Conservation (phyloP, 108 stramenopile genomes). For the Fragilaria radians region DNA sequence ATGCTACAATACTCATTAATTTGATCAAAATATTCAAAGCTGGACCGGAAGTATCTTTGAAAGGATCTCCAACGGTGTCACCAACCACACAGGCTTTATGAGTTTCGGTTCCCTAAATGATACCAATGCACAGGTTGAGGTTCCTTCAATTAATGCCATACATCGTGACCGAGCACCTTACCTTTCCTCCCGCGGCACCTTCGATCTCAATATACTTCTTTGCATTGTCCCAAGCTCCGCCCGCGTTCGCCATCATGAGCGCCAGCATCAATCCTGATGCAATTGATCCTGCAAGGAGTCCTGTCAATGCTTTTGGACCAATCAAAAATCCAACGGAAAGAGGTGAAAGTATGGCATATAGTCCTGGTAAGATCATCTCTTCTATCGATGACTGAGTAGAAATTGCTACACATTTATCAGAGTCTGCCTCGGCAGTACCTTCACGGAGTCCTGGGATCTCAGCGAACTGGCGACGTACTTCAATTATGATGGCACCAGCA, state of each 20-base stretch:
- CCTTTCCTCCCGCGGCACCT: conserved; percentile 28
- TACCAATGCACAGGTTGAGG: too few relatives aligned
- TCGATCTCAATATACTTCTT: conserved; percentile 94
- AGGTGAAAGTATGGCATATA: conserved; percentile 65
- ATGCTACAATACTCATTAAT: conserved; percentile 83
- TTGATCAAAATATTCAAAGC: conserved; percentile 91
- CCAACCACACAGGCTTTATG: conserved; percentile 95
- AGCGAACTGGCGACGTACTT: conserved; percentile 90
- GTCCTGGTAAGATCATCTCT: conserved; percentile 78
- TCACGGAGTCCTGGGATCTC: conserved; percentile 68
- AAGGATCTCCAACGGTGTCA: conserved; percentile 93
- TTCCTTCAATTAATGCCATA: too few relatives aligned
- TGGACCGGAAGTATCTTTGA: conserved; percentile 89
- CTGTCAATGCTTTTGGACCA: conserved; percentile 68
- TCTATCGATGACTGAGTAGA: conserved; percentile 59
- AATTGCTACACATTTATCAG: conserved; percentile 68
- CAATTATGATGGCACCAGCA: conserved; percentile 90
- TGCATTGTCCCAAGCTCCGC: conserved; percentile 97
- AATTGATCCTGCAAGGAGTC: conserved; percentile 69
- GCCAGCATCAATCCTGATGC: conserved; percentile 90
- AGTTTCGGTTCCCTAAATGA: conserved; percentile 80
- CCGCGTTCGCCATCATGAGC: conserved; percentile 93
- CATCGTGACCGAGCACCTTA: too few relatives aligned
- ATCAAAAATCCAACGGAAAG: conserved; percentile 70
- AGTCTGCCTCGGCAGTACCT: conserved; percentile 74